These are phyloP conservation scores for Ceratocystis smalleyi DNA, from an alignment of 2,329 filamentous ascomycete species.

Conservation along the genomic window DNA sequence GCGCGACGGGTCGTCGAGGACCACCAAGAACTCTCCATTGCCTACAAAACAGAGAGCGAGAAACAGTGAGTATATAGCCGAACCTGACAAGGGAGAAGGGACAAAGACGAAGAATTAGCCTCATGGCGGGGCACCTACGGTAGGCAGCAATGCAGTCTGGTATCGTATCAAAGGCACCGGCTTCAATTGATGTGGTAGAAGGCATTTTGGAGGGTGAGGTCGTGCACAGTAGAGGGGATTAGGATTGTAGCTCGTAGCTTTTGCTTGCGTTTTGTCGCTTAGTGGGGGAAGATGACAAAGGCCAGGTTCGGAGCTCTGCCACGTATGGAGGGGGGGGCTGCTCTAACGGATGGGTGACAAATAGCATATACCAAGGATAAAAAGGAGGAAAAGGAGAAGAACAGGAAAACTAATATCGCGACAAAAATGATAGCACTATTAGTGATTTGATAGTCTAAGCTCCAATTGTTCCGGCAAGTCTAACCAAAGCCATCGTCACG, in stretches of 20 bases:
- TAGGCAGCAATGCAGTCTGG: constrained; percentile 49
- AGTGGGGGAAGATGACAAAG: not conserved
- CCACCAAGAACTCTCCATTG: constrained; percentile 83
- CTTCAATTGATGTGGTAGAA: constrained; percentile 32
- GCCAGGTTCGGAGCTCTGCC: not conserved
- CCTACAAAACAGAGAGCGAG: constrained; percentile 28
- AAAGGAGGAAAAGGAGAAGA: not conserved
- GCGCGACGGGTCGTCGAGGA: constrained; percentile 79
- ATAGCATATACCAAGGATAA: not conserved
- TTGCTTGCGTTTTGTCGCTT: not conserved
- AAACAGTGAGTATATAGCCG: constrained; percentile 4
- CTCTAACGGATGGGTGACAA: not conserved
- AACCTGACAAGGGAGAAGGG: not conserved
- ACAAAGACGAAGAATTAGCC: not conserved
- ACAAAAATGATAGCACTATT: not conserved
- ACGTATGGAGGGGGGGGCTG: not conserved
- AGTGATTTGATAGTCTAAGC: not conserved
- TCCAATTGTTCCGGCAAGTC: not conserved
- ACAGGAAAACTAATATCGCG: not conserved
- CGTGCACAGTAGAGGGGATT: not conserved
- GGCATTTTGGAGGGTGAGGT: constrained; percentile 29
- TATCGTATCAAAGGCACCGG: constrained; percentile 47
- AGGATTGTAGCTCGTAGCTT: not conserved
- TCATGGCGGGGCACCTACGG: constrained; percentile 31
- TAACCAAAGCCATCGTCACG: not conserved